phyloP scores from a whole-genome alignment of 2,329 filamentous ascomycete species.

The Diaporthe citriasiana region DNA sequence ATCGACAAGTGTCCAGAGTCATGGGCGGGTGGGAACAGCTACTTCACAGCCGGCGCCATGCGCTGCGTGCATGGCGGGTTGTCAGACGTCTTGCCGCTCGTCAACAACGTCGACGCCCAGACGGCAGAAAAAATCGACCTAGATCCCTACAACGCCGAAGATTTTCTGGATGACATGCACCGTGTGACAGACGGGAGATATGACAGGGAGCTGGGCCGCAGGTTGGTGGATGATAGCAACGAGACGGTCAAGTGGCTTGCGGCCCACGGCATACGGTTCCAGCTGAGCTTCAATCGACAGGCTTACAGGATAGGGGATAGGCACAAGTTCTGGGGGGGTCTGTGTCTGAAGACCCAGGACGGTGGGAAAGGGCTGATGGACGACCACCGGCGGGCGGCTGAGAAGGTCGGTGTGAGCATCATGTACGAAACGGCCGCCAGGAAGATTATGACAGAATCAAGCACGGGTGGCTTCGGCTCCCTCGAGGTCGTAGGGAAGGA shows the following conservation, averaged over 20 bases:
- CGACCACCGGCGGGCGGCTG: constrained; percentile 61
- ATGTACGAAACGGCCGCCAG: constrained; percentile 62
- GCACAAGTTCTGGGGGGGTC: constrained; percentile 76
- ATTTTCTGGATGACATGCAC: constrained; percentile 70
- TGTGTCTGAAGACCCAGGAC: constrained; percentile 70
- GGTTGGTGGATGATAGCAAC: constrained; percentile 66
- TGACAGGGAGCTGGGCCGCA: constrained; percentile 62
- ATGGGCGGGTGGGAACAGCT: constrained; percentile 75
- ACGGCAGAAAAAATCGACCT: constrained; percentile 68
- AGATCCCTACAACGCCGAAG: constrained; percentile 64
- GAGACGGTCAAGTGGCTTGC: constrained; percentile 68
- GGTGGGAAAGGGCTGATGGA: constrained; percentile 72
- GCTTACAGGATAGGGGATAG: constrained; percentile 73
- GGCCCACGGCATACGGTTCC: constrained; percentile 67
- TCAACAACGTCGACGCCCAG: constrained; percentile 68
- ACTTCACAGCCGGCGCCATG: constrained; percentile 76
- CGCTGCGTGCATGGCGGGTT: constrained; percentile 70
- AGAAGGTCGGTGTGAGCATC: constrained; percentile 58
- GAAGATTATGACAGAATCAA: constrained; percentile 52
- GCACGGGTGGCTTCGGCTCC: constrained; percentile 50
- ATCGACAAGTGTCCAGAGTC: constrained; percentile 71
- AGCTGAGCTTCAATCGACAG: constrained; percentile 75
- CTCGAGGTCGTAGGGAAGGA: constrained; percentile 48
- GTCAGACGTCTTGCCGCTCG: constrained; percentile 69
- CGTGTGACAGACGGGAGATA: constrained; percentile 69